Conservation (phyloP, 805 yeast species). For the Wickerhamomyces rabaulensis region DNA sequence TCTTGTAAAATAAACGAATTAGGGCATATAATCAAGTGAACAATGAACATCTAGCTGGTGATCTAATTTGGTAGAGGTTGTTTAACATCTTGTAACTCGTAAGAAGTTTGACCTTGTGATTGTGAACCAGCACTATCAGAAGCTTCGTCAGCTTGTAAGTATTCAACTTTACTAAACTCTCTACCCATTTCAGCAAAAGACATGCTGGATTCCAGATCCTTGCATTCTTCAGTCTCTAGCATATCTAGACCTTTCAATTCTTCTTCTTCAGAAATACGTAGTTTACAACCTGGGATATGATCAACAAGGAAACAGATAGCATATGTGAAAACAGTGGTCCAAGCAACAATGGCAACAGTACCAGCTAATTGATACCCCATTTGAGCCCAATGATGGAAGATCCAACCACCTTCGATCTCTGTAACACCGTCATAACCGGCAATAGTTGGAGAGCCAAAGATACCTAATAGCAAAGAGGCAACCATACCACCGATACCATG, state of each 20-base stretch:
- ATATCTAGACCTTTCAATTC: slow-evolving; percentile 49
- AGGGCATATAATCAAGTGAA: background rate
- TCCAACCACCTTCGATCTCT: slow-evolving; percentile 88
- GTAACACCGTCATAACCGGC: slow-evolving; percentile 86
- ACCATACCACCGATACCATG: slow-evolving; percentile 95
- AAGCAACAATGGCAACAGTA: slow-evolving; percentile 30
- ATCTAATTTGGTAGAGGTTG: background rate
- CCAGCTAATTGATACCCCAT: slow-evolving; percentile 84
- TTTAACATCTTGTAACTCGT: background rate
- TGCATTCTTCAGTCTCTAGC: slow-evolving; percentile 42
- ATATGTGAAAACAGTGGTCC: slow-evolving; percentile 41
- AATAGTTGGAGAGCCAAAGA: slow-evolving; percentile 81
- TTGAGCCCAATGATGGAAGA: slow-evolving; percentile 86
- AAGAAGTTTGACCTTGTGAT: background rate
- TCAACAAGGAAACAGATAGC: slow-evolving; percentile 42
- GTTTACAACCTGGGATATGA: slow-evolving; percentile 43
- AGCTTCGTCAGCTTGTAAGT: background rate
- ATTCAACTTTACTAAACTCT: background rate
- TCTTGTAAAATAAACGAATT: background rate
- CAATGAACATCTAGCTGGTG: background rate
- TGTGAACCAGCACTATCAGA: background rate
- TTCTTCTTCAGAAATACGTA: slow-evolving; percentile 40
- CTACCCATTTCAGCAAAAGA: slow-evolving; percentile 16
- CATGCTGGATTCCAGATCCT: background rate
- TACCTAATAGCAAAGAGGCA: slow-evolving; percentile 78